Evolutionary conservation across 2,329 filamentous ascomycete genomes (phyloP), one percentile per base, ranked within the genome.

Genomic region (Davidsoniella neocaledoniae): DNA sequence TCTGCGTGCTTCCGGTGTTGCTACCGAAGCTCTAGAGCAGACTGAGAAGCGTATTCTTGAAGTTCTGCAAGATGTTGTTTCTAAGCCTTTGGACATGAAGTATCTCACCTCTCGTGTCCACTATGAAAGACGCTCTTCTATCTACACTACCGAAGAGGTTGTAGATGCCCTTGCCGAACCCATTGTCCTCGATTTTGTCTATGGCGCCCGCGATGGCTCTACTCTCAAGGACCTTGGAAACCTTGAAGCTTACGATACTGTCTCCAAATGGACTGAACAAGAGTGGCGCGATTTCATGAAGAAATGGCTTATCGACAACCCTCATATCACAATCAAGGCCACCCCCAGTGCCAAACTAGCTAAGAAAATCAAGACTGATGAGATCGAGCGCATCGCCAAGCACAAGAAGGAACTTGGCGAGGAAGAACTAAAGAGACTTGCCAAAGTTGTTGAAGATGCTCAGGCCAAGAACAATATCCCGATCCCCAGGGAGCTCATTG

Each of bases 161-260:
- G 79, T 86, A 49, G 77, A 79, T 19, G 86, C 87, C 55, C 94
- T 90, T 63, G 81, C 86, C 0, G 81, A 79, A 55, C 83, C 84
- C 53, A 81, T 96, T 54, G 94, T 96, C 58, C 83, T 81, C 12
- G 88, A 96, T 60, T 94, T 93, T 61, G 73, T 96, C 8, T 98
- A 91, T 60, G 91, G 90, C 25, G 78, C 79, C 46, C 76, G 86
- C 29, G 82, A 94, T 61, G 93, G 91, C 1, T 83, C 83, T 2
- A 86, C 79, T 0, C 67, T 90, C 51, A 72, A 67, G 43, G 71
- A 80, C 21, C 63, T 88, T 36, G 68, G 68, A 55, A 68, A 63
- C 14, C 62, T 81, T 7, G 57, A 59, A 16, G 76, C 80, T 58
- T 81, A 79, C 54, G 83, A 91, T 54, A 68, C 68, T 1, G 65